These are phyloP conservation scores for Fusarium poae DNA, from an alignment of 2,329 filamentous ascomycete genomes.

Conservation along the genomic window DNA sequence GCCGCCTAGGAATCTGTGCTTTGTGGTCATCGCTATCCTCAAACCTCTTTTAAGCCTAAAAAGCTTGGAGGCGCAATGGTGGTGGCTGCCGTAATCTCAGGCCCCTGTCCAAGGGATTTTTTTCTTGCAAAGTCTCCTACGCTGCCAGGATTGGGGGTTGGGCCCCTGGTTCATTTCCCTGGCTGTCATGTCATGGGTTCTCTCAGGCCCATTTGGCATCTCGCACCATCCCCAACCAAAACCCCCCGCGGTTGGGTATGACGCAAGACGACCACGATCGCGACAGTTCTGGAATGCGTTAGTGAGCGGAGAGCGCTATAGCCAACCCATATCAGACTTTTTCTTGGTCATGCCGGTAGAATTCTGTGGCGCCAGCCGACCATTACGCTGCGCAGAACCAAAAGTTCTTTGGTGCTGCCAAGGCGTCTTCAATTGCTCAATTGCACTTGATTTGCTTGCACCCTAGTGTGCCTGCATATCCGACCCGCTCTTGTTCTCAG, in stretches of 20 bases:
- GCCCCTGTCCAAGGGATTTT: slow-evolving; percentile 28
- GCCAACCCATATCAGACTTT: slow-evolving; percentile 36
- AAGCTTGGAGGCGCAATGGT: slow-evolving; percentile 40
- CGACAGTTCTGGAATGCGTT: slow-evolving; percentile 42
- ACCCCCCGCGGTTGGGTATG: slow-evolving; percentile 41
- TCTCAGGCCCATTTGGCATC: slow-evolving; percentile 38
- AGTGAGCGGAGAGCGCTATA: slow-evolving; percentile 36
- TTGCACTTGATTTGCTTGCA: slow-evolving; percentile 41
- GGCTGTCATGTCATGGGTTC: slow-evolving; percentile 46
- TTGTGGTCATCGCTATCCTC: slow-evolving; percentile 40
- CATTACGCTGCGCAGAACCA: slow-evolving; percentile 18
- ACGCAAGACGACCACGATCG: slow-evolving; percentile 44
- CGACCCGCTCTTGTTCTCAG: slow-evolving; percentile 40
- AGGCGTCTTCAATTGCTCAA: slow-evolving; percentile 30
- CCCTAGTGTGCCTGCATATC: slow-evolving; percentile 48
- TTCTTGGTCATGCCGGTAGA: slow-evolving; percentile 34
- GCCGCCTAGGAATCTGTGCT: slow-evolving; percentile 41
- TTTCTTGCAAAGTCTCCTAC: slow-evolving; percentile 37
- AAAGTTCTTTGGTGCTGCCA: slow-evolving; percentile 35
- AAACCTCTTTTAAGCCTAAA: slow-evolving; percentile 45
- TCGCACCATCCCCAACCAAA: slow-evolving; percentile 41
- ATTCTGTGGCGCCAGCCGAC: slow-evolving; percentile 36
- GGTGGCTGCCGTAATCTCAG: slow-evolving; percentile 43
- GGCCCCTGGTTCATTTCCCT: slow-evolving; percentile 39
- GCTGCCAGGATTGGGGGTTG: slow-evolving; percentile 35